Evolutionary conservation across 306 rosid genomes (phyloP), one percentile per base, ranked within the genome.

Genomic region (Echinosophora koreensis): DNA sequence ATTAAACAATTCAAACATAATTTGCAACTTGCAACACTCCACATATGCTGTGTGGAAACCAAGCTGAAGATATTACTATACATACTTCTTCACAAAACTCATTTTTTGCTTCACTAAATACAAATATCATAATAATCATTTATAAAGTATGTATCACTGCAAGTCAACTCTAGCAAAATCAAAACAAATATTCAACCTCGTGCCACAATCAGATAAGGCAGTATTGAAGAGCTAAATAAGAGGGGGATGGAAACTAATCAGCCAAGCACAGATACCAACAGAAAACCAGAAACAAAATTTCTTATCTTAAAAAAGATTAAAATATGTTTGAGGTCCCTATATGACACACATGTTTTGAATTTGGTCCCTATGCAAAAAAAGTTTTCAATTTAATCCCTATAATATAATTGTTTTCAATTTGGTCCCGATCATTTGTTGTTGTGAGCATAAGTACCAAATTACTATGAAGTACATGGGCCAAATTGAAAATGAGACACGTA

Each of bases 81-180:
- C 5, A 41, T 16, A 54, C 16, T 49, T 22, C 38, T 55, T 39
- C 57, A 57, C 32, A 27, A n/a, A 37, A 59, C 46, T 14, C 32
- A 30, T 2, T 39, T 27, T 5, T 32, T 51, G 16, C 16, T 2
- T 39, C 14, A 18, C 16, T 39, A 14, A 52, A 47, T 51, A 76
- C 14, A 66, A 39, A 67, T 3, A 13, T 52, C 66, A 62, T 15
- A 54, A 61, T 10, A 79, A 55, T 32, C 47, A 69, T 30, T 28
- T 32, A 30, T n/a, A 18, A 32, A 67, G n/a, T 9, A 17, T 35
- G 34, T 3, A 34, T 8, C 52, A 34, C 8, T 12, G 12, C 22
- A 73, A 50, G 61, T 49, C 64, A 74, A 50, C 34, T 49, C 70
- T 71, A 51, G 27, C 54, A 18, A 63, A 35, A 82, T 8, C 34